Evolutionary conservation across 345 rosid species (phyloP), one percentile per base, ranked within the genome.

Genomic region (Dipteronia dyeriana): DNA sequence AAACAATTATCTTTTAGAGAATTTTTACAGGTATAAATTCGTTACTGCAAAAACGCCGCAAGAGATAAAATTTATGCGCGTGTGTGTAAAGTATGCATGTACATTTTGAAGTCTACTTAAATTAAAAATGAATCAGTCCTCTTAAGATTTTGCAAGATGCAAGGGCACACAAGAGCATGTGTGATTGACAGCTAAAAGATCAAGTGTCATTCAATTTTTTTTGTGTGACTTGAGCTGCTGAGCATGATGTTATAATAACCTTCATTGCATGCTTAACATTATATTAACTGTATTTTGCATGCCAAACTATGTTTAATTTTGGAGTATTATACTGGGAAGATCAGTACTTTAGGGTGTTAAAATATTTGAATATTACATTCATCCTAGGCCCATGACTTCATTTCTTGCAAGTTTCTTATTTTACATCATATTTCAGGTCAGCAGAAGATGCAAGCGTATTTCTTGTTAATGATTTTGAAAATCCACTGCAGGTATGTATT

Each of bases 381-480:
- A 47, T 73, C 56, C 66, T 47, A 34, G 17, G 70, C 64, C 51
- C 19, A 68, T 41, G 49, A 53, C 29, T 7, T 47, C 53, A 31
- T 49, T 47, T 59, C 16, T 53, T 62, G 71, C 54, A 31, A 31
- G 66, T 76, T 73, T 70, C 51, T 78, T 62, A 75, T 71, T 77
- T 25, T 67, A 14, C 62, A 51, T 71, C 39, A 47, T 61, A 26
- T 85, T 76, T 87, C 89, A 97, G 99, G 91, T 92, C 98, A 66
- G 84, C 84, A 31, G 99, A 94, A 65, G 97, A 97, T 92, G 89
- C 93, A 76, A 94, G 91, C 74, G 91, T 94, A 74, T 91, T 94
- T 85, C 87, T 94, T 67, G 92, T 92, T 85, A 97, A 94, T 74
- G 98, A 92, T 86, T 90, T 90, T 76, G 88, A 90, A 81, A 92